Evolutionary conservation across 139 green algal species (phyloP).

Genomic region (Pseudopediastrum boryanum): DNA sequence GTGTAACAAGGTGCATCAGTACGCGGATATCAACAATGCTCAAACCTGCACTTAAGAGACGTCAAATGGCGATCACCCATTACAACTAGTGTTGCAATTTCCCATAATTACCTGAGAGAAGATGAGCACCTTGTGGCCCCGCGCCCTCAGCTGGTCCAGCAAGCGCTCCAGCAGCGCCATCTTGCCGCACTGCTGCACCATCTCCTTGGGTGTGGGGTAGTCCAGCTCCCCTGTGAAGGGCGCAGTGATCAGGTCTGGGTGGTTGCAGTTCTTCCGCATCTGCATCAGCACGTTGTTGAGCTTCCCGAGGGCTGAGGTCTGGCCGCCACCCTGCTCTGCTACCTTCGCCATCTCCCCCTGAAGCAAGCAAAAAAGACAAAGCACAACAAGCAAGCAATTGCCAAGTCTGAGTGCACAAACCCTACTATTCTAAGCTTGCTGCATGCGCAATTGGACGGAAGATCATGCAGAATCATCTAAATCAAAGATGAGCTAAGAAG

Average conservation of each 20-base stretch:
- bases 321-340: conserved; percentile 35
- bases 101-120: conserved; percentile 86
- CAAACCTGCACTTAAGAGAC: background rate
- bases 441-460: no score
- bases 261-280: conserved; percentile 95
- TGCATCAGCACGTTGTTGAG: conserved; percentile 97
- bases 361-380: background rate
- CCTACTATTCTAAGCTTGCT: no score
- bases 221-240: conserved; percentile 38
- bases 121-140: conserved; percentile 91
- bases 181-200: conserved; percentile 94
- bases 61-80: background rate
- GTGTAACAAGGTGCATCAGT: background rate
- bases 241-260: conserved; percentile 95
- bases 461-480: no score
- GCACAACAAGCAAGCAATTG: no score
- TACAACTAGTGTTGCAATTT: conserved; percentile 12
- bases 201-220: conserved; percentile 63
- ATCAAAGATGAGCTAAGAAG: no score
- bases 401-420: no score
- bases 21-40: background rate
- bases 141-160: conserved; percentile 65
- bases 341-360: conserved; percentile 51
- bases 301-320: conserved; percentile 25
- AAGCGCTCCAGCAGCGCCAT: conserved; percentile 91